Evolutionary conservation across 2,329 filamentous ascomycete genomes (phyloP).

Genomic region (Penicillium thymicola): DNA sequence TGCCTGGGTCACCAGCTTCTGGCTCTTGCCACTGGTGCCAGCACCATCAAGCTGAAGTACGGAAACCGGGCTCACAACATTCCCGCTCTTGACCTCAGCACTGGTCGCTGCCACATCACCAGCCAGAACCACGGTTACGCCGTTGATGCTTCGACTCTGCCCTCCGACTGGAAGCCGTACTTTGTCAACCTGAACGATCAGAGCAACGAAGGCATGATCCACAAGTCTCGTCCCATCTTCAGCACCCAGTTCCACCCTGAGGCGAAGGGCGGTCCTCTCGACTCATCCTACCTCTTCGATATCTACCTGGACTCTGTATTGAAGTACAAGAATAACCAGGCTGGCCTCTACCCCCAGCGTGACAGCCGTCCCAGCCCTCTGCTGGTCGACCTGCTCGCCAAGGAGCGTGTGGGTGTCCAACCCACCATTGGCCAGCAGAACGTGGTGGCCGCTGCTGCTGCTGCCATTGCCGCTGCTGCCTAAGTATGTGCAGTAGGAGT

Average conservation of each 20-base stretch:
- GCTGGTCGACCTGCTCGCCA: slow-evolving; percentile 84
- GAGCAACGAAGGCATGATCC: slow-evolving; percentile 94
- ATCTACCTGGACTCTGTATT: slow-evolving; percentile 88
- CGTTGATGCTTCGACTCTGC: slow-evolving; percentile 78
- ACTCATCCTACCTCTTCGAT: slow-evolving; percentile 94
- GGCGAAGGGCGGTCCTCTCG: slow-evolving; percentile 93
- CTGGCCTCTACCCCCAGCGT: slow-evolving; percentile 65
- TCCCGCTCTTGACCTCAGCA: slow-evolving; percentile 88
- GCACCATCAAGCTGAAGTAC: slow-evolving; percentile 97
- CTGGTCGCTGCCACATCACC: slow-evolving; percentile 96
- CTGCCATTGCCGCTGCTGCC: slow-evolving; percentile 23
- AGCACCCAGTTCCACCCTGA: slow-evolving; percentile 98
- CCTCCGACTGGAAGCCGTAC: slow-evolving; percentile 91
- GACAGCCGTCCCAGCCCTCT: slow-evolving; percentile 85
- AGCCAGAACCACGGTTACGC: slow-evolving; percentile 98
- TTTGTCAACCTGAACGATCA: slow-evolving; percentile 98
- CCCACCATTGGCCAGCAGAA: slow-evolving; percentile 58
- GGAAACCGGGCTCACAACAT: slow-evolving; percentile 99
- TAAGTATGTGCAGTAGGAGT: slow-evolving; percentile 13
- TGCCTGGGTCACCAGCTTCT: slow-evolving; percentile 96
- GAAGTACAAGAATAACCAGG: slow-evolving; percentile 81
- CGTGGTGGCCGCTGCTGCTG: slow-evolving; percentile 32
- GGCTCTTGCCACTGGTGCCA: slow-evolving; percentile 80
- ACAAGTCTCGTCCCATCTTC: slow-evolving; percentile 95
- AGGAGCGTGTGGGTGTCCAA: slow-evolving; percentile 90